Base-by-base conservation (phyloP, 129 eudicot genomes). In the Lonicera japonica region DNA sequence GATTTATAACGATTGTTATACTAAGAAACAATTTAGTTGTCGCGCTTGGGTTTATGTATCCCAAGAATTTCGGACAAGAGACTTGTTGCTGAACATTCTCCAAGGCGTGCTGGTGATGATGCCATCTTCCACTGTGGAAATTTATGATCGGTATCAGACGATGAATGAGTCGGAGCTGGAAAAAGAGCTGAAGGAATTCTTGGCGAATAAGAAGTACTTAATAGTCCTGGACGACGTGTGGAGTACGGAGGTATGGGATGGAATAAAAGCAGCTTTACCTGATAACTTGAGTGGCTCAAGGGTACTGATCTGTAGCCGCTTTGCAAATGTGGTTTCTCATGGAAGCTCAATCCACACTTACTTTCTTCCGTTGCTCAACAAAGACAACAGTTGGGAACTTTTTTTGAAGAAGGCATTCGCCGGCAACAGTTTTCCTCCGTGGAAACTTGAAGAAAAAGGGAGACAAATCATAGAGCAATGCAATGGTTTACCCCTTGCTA, bases 211-310 rank as follows among this genome's bases (percentile, higher is more conserved):
- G 53, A 63, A 56, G n/a, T n/a, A n/a, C n/a, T n/a, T n/a, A n/a
- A n/a, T n/a, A n/a, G n/a, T n/a, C n/a, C n/a, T n/a, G n/a, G 80
- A 75, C 39, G 75, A 75, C 21, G 45, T 75, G 1, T 47, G 80
- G 71, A 20, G 50, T 65, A n/a, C 47, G 4, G 7, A 18, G 11
- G 23, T 19, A 9, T 70, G 75, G 80, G 36, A 56, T 17, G 55
- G 56, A 2, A 1, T 75, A 11, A 54, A 39, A 25, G 13, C 39
- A 21, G 66, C 25, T 12, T 63, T 75, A 17, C 80, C 75, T 9
- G 55, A 66, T 58, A 52, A 52, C 25, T 12, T 3, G 13, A 57
- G 55, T 14, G 70, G 71, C 8, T 60, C 70, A n/a, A 55, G 69
- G 47, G 22, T 75, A 12, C 13, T 75, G 23, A 17, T 75, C 34